Evolutionary conservation across 495 filamentous ascomycete species (phyloP).

Genomic region (Opeltia flavorubescens): DNA sequence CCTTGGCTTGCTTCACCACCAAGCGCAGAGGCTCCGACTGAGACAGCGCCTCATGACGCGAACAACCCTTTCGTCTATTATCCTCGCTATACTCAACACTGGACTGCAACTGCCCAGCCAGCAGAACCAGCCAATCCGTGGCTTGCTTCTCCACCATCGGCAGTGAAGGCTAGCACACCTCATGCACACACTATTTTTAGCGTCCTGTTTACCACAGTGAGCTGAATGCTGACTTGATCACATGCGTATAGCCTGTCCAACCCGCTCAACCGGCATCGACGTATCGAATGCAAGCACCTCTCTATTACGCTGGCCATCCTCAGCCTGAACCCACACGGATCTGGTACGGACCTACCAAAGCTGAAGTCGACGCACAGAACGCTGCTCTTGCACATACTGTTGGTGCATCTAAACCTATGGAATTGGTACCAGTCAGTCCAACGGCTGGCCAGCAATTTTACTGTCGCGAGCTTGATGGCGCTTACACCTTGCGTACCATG

Average conservation of each 20-base stretch:
- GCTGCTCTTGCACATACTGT: slow-evolving; percentile 3
- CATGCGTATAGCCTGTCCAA: neutral
- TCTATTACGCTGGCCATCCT: slow-evolving; percentile 1
- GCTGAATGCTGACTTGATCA: too few relatives aligned
- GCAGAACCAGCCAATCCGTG: neutral
- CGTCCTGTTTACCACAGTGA: too few relatives aligned
- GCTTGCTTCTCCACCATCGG: neutral
- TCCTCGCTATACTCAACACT: neutral
- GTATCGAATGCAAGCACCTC: neutral
- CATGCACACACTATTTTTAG: neutral
- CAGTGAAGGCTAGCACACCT: neutral
- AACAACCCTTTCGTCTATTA: neutral
- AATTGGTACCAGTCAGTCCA: slow-evolving; percentile 7
- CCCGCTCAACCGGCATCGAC: neutral
- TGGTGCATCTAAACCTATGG: slow-evolving; percentile 8
- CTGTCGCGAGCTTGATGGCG: slow-evolving; percentile 17
- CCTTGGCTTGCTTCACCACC: neutral
- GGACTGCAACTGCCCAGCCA: neutral
- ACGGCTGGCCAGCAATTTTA: slow-evolving; percentile 10
- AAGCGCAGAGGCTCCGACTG: neutral
- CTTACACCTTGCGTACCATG: slow-evolving; percentile 14
- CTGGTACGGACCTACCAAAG: slow-evolving; percentile 9
- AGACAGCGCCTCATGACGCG: neutral
- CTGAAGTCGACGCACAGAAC: slow-evolving; percentile 10
- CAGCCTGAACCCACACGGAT: neutral